Percentiles rank a stretch among this genome's conserved stretches.
Conservation (phyloP, 192 early-diverging fungal genomes). For the Oehlia diaphana region DNA sequence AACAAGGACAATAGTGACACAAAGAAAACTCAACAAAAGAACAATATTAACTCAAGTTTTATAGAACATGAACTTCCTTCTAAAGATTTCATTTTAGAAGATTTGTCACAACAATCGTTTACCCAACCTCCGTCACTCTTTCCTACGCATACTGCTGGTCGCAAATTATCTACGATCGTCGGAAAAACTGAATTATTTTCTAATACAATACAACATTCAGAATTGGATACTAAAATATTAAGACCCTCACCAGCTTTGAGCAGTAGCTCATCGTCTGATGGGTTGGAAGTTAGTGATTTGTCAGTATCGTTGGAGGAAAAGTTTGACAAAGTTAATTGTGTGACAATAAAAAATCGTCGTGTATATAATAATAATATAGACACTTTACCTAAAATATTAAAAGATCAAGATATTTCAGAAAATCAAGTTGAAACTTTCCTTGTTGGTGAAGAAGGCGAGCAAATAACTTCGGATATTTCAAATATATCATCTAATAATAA, state of each 20-base stretch:
- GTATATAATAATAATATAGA: slow-evolving; percentile 31
- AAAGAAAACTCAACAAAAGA: slow-evolving; percentile 16
- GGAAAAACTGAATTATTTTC: background rate
- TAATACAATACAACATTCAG: slow-evolving; percentile 4
- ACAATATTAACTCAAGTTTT: slow-evolving; percentile 18
- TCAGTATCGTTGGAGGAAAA: slow-evolving; percentile 2
- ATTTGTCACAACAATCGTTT: slow-evolving; percentile 11
- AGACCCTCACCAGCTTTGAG: slow-evolving; percentile 1
- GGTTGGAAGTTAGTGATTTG: background rate
- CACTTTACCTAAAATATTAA: slow-evolving; percentile 3
- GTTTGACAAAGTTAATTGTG: slow-evolving; percentile 15
- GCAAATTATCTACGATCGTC: slow-evolving; percentile 9
- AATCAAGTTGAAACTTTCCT: background rate
- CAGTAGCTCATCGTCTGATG: slow-evolving; percentile 24
- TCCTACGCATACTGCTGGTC: background rate
- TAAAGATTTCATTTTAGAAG: background rate
- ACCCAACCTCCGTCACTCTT: slow-evolving; percentile 15
- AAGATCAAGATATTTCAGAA: slow-evolving; percentile 19
- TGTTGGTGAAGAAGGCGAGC: background rate
- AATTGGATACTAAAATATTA: slow-evolving; percentile 13
- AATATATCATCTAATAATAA: background rate
- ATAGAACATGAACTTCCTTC: slow-evolving; percentile 15
- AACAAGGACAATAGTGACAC: slow-evolving; percentile 29
- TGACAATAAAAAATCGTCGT: slow-evolving; percentile 24
- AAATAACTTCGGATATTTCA: slow-evolving; percentile 7